Percentiles rank a stretch among this genome's conserved stretches.
These are phyloP conservation scores for Choanephora cucurbitarum DNA, from an alignment of 371 early-diverging fungal genomes.

Conservation along the genomic window DNA sequence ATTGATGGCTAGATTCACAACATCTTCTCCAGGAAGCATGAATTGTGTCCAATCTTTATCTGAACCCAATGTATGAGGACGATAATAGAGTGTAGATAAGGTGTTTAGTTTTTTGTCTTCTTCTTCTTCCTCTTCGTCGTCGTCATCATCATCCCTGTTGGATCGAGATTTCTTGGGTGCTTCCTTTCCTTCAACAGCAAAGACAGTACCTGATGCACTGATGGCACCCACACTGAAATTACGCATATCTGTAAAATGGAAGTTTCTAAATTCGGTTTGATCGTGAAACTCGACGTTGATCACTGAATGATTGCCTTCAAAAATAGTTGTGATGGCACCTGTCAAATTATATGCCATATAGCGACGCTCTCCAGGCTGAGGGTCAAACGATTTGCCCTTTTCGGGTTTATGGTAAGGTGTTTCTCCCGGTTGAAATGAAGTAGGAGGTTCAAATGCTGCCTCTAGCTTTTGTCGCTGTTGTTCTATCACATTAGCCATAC, in stretches of 20 bases:
- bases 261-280: constrained; percentile 70
- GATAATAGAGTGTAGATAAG: constrained; percentile 59
- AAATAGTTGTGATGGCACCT: constrained; percentile 76
- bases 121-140: constrained; percentile 27
- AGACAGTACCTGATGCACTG: constrained; percentile 70
- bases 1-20: constrained; percentile 74
- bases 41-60: constrained; percentile 82
- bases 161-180: constrained; percentile 7
- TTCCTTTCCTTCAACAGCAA: constrained; percentile 63
- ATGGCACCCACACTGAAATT: constrained; percentile 78
- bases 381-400: constrained; percentile 19
- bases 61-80: constrained; percentile 24
- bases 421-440: constrained; percentile 63
- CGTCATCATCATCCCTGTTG: constrained; percentile 14
- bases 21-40: constrained; percentile 67
- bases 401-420: constrained; percentile 39
- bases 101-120: constrained; percentile 14
- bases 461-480: constrained; percentile 7
- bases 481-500: neutral
- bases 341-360: constrained; percentile 83
- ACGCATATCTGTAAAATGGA: constrained; percentile 79
- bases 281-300: constrained; percentile 89
- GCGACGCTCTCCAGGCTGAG: constrained; percentile 58
- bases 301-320: constrained; percentile 68
- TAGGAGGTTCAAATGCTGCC: constrained; percentile 26